Conservation (phyloP, 2,329 filamentous ascomycete species). For the Diaporthe ampelina region DNA sequence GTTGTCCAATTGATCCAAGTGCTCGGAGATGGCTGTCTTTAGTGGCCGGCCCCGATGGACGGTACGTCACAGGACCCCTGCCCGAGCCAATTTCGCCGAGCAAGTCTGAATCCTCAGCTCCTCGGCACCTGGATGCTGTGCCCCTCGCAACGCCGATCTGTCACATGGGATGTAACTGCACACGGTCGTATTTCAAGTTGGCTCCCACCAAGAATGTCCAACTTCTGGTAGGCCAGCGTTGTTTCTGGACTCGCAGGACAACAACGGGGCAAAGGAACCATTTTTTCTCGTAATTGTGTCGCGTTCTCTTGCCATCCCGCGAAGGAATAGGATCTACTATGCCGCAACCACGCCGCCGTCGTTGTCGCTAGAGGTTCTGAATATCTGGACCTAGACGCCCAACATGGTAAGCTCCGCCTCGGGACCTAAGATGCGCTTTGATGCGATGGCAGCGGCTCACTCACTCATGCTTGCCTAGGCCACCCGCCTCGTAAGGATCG, state of each 20-base stretch:
- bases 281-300: not conserved
- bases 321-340: constrained; percentile 11
- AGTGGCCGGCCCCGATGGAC: constrained; percentile 16
- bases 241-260: not conserved
- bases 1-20: constrained; percentile 2
- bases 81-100: not conserved
- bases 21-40: constrained; percentile 1
- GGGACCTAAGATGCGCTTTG: not conserved
- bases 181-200: constrained; percentile 2
- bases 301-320: not conserved
- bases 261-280: not conserved
- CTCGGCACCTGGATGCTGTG: constrained; percentile 15
- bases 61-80: constrained; percentile 27
- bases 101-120: not conserved
- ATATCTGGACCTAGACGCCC: constrained; percentile 6
- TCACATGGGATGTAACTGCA: constrained; percentile 18
- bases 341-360: constrained; percentile 2
- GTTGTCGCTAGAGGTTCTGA: constrained; percentile 5
- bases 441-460: not conserved
- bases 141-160: constrained; percentile 12
- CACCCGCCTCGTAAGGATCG: constrained; percentile 34
- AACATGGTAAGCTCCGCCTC: constrained; percentile 22
- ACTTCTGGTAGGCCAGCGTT: not conserved
- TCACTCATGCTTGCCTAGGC: constrained; percentile 23
- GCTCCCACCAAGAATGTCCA: constrained; percentile 5